Evolutionary conservation across 106 monocot species (phyloP).

Genomic region (Dendrobium chrysotoxum): DNA sequence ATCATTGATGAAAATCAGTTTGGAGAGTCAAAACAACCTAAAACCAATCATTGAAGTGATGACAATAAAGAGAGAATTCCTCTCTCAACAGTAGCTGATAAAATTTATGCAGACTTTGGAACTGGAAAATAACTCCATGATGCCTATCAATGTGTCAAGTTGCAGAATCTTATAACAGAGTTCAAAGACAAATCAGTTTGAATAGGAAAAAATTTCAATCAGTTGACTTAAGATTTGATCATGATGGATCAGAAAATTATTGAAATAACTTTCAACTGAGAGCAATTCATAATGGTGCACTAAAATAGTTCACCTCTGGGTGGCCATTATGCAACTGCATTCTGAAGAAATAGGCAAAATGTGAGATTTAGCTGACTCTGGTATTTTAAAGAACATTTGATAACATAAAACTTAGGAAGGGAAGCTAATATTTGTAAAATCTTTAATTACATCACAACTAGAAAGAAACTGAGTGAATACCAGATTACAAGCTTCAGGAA

Average conservation of each 20-base stretch:
- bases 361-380: not conserved
- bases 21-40: too few species aligned
- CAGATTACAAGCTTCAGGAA: not conserved
- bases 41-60: too few species aligned
- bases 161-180: not conserved
- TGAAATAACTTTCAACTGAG: too few species aligned
- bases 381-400: not conserved
- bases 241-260: not conserved
- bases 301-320: not conserved
- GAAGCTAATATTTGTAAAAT: not conserved
- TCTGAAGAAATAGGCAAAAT: not conserved
- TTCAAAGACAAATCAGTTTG: not conserved
- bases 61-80: not conserved
- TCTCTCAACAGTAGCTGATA: not conserved
- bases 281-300: not conserved
- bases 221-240: too few species aligned
- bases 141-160: too few species aligned
- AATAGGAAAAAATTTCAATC: too few species aligned
- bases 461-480: not conserved
- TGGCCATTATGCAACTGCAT: not conserved
- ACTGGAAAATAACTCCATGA: not conserved
- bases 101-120: not conserved
- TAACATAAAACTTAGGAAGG: not conserved
- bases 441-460: not conserved
- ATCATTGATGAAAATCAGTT: too few species aligned